Conservation (phyloP, 768 basidiomycete species). For the Russula abietina region DNA sequence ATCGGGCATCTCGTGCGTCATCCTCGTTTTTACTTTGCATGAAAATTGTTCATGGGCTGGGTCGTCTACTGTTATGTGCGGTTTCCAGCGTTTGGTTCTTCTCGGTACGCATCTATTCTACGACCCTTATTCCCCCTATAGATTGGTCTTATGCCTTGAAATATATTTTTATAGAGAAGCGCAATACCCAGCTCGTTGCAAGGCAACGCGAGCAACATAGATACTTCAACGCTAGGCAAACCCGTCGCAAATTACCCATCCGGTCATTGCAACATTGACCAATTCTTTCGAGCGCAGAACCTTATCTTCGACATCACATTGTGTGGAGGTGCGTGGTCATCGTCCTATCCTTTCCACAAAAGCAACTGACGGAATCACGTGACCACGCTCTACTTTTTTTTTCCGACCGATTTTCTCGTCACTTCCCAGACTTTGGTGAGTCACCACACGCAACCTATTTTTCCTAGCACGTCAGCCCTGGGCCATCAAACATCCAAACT, state of each 20-base stretch:
- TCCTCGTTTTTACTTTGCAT: neutral
- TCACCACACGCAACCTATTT: neutral
- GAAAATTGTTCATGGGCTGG: neutral
- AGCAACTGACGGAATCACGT: neutral
- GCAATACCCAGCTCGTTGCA: slow-evolving; percentile 45
- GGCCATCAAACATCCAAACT: neutral
- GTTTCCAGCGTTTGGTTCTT: slow-evolving; percentile 57
- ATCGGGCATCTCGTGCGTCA: slow-evolving; percentile 55
- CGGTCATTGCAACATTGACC: slow-evolving; percentile 45
- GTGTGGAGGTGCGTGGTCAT: slow-evolving; percentile 53
- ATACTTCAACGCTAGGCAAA: slow-evolving; percentile 54
- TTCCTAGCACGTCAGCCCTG: neutral
- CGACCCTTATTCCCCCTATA: neutral
- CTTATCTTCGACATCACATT: slow-evolving; percentile 72
- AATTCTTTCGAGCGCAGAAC: slow-evolving; percentile 56
- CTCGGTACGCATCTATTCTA: slow-evolving; percentile 33
- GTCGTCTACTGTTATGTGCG: neutral
- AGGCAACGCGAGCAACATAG: slow-evolving; percentile 44
- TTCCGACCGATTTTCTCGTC: neutral
- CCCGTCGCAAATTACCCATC: slow-evolving; percentile 66
- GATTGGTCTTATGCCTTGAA: neutral
- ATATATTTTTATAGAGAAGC: slow-evolving; percentile 31
- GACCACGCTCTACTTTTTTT: neutral
- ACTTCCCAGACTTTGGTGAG: slow-evolving; percentile 14
- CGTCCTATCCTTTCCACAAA: neutral